Evolutionary conservation across 169 alveolate genomes (phyloP), one percentile per base, ranked within the genome.

Genomic region (Cryptosporidium andersoni): DNA sequence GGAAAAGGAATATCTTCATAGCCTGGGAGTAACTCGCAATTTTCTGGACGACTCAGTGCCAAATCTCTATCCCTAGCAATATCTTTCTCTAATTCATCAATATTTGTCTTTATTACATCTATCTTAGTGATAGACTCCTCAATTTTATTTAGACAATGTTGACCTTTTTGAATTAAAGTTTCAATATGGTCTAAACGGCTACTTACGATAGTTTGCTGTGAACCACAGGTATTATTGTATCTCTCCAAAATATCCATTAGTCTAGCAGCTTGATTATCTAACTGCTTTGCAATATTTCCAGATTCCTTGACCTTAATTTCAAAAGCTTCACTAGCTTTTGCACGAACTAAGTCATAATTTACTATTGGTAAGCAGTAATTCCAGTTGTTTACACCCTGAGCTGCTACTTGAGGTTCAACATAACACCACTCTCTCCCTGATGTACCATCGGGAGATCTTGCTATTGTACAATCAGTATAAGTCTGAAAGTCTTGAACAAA

Each of bases 361-460:
- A 89, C 89, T 14, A 91, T 91, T 12, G 96, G 96, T 81, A 90
- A 92, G 64, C 97, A 93, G 53, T 91, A 94, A 81, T 94, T 95
- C 97, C 97, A 94, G 67, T 94, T 96, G 37, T 90, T 82, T 42
- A 85, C 81, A 16, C 97, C 97, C 49, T 91, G 94, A 39, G 97
- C 96, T 52, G 94, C 89, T 8, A 94, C 92, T 64, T 94, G 97
- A 53, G 94, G 95, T 80, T 94, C 97, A 39, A 92, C 95, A 65
- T 94, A 94, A 74, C 97, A 94, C 97, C 97, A 94, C 56, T 94
- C 97, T 16, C 93, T 80, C 88, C 96, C 96, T 6, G 89, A 85
- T 11, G 96, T 91, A 25, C 97, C 97, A 66, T 94, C 97, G 0
- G 97, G 97, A 14, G 97, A 92, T n/a, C 91, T 89, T 42, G 95